Conservation (phyloP, 306 rosid species). For the Ochetophila trinervis region DNA sequence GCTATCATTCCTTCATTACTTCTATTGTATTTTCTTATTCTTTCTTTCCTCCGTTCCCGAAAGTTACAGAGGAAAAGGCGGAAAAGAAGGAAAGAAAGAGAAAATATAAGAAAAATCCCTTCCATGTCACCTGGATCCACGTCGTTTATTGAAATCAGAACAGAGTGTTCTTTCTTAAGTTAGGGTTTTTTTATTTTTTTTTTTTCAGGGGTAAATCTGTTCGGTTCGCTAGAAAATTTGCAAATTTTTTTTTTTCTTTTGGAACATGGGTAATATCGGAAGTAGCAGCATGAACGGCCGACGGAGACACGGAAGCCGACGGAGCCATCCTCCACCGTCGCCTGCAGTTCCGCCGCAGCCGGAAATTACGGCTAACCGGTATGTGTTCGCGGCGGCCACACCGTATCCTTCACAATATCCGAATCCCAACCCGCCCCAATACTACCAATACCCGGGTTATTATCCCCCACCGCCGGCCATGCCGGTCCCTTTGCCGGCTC, state of each 20-base stretch:
- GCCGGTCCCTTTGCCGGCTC: constrained; percentile 66
- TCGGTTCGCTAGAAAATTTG: not conserved
- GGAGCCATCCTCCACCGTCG: constrained; percentile 63
- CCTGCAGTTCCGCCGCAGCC: constrained; percentile 62
- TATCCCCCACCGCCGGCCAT: constrained; percentile 55
- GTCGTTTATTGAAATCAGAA: not conserved
- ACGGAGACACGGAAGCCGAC: constrained; percentile 52
- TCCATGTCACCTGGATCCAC: not conserved
- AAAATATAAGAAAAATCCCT: not conserved
- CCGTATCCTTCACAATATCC: constrained; percentile 60
- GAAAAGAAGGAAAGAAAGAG: not conserved
- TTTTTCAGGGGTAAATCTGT: not conserved
- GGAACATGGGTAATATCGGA: constrained; percentile 71
- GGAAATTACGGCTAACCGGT: constrained; percentile 55
- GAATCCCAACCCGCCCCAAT: constrained; percentile 37
- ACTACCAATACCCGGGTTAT: constrained; percentile 62
- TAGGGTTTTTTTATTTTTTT: not conserved
- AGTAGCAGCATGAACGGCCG: constrained; percentile 48
- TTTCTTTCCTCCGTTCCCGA: not conserved
- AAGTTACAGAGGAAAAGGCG: not conserved
- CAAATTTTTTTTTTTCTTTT: not conserved
- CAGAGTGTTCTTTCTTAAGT: not conserved
- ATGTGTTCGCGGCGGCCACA: constrained; percentile 58
- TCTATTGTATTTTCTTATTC: not conserved
- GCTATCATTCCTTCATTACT: not conserved